Evolutionary conservation across 805 yeast genomes (phyloP), one percentile per base, ranked within the genome.

Genomic region (Pichia membranifaciens): DNA sequence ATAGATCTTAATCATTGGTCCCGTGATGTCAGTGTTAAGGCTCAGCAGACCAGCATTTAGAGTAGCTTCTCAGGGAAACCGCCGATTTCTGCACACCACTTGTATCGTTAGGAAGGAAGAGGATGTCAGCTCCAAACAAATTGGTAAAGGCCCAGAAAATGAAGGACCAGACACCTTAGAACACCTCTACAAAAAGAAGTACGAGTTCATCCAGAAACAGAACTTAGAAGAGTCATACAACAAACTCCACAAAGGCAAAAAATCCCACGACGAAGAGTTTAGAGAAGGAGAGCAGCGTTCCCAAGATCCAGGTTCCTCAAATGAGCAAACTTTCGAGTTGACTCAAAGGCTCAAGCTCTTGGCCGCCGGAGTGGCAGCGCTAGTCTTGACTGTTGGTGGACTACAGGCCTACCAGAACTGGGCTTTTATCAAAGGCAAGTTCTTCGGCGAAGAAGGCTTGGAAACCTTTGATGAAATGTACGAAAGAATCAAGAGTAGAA

Each of bases 301-400:
- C 23, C 21, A 41, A 23, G 21, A 9, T 12, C 9, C 21, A 16
- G n/a, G 23, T 16, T 5, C 29, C 18, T 37, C 47, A 8, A 43
- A 47, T 40, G 51, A 49, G 52, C 67, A 58, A 38, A 56, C 66
- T 21, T 66, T 62, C 50, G 79, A 76, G 55, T 53, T 65, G 44
- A 61, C 60, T 34, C 75, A 75, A 55, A 65, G 74, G 44, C 49
- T 73, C 43, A 73, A 74, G 52, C 79, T 77, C 0, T 55, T 71
- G 3, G 64, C 66, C 0, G 55, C 67, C 15, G 84, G 84, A 3
- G 22, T 70, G 0, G 49, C 61, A 6, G 60, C 70, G 1, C 53
- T 80, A 5, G 62, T 65, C 13, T 71, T 68, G 4, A 56, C 73
- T 1, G 43, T 73, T 9, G 68, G 72, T 17, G 67, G 61, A 1